A percentile compares a stretch with the other conserved stretches of the same genome.
Evolutionary conservation across 176 grass and related monocot species (phyloP).

Genomic region (Oryza punctata): DNA sequence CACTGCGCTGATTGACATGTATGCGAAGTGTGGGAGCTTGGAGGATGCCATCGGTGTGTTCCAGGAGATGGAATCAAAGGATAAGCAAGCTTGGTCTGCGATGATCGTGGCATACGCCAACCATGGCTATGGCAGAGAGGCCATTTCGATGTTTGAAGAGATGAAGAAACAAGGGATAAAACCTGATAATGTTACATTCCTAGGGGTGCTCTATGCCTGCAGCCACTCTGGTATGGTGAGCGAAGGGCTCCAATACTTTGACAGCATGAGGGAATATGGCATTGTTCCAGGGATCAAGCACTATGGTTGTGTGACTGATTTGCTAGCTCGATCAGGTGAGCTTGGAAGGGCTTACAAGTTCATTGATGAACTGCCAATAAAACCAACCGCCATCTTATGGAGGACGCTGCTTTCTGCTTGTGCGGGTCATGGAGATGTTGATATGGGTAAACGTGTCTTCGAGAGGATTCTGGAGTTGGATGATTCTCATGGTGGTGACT

Average conservation of each 20-base stretch:
- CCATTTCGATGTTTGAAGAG: slow-evolving; percentile 59
- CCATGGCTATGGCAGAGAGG: slow-evolving; percentile 58
- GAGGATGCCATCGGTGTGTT: slow-evolving; percentile 66
- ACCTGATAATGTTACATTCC: slow-evolving; percentile 66
- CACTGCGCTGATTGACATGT: slow-evolving; percentile 77
- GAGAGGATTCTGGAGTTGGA: slow-evolving; percentile 75
- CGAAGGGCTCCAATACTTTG: slow-evolving; percentile 67
- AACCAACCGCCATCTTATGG: slow-evolving; percentile 71
- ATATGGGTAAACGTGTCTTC: slow-evolving; percentile 56
- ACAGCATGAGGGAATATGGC: slow-evolving; percentile 55
- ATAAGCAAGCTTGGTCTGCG: slow-evolving; percentile 71
- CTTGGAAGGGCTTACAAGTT: slow-evolving; percentile 66
- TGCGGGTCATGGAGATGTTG: slow-evolving; percentile 42
- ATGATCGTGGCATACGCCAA: slow-evolving; percentile 68
- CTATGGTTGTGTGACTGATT: slow-evolving; percentile 73
- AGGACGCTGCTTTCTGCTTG: slow-evolving; percentile 73
- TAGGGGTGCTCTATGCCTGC: slow-evolving; percentile 64
- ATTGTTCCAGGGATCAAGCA: slow-evolving; percentile 67
- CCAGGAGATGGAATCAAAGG: slow-evolving; percentile 54
- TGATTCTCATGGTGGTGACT: slow-evolving; percentile 78
- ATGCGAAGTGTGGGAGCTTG: slow-evolving; percentile 79
- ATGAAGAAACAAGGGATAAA: slow-evolving; percentile 65
- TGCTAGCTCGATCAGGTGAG: slow-evolving; percentile 64
- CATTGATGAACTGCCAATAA: slow-evolving; percentile 59
- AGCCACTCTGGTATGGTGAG: slow-evolving; percentile 71